Base-by-base conservation (phyloP, 164 flowering plant genomes). In the Paratinospora sagittata region DNA sequence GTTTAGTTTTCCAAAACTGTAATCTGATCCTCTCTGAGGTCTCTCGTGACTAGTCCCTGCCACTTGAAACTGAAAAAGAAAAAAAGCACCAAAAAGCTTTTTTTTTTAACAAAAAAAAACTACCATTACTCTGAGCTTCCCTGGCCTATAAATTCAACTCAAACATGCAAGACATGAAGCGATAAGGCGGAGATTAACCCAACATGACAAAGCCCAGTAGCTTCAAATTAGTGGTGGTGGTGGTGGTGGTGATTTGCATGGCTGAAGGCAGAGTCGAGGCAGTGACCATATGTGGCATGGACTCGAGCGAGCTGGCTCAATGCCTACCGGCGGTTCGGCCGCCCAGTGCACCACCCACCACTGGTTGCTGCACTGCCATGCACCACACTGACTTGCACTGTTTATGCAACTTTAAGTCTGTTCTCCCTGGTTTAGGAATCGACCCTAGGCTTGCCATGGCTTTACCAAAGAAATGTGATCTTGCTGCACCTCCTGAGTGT, bases 301-400 rank as follows among this genome's bases (percentile, higher is more conserved):
- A 81, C 45, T 34, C 86, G 0, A 65, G 72, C 34, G 70, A 84
- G 69, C 75, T 87, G 36, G 78, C 70, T 2, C 47, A 62, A 12
- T 89, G 93, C 74, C 77, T 80, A 1, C 84, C 91, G 11, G 85
- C 93, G 3, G 79, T 87, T 67, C 76, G 85, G 85, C 3, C 58
- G 67, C 41, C 82, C 0, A 85, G 86, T 0, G 55, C 79, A 14
- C 73, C 76, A 23, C 93, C 93, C 0, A 79, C 84, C 26, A 55
- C 52, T 12, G 71, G 45, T 0, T 89, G 93, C 60, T 89, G 93
- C 66, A 43, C 19, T 4, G 76, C 75, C 1, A 67, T 89, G 52
- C 74, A 21, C 17, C 72, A 37, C 11, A 85, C 85, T 8, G 77
- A 87, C 69, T 41, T 89, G 70, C 70, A 71, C 0, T 87, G 93